These are phyloP conservation scores for Blastobotrys chiropterorum DNA, from an alignment of 805 yeast species.

Conservation along the genomic window DNA sequence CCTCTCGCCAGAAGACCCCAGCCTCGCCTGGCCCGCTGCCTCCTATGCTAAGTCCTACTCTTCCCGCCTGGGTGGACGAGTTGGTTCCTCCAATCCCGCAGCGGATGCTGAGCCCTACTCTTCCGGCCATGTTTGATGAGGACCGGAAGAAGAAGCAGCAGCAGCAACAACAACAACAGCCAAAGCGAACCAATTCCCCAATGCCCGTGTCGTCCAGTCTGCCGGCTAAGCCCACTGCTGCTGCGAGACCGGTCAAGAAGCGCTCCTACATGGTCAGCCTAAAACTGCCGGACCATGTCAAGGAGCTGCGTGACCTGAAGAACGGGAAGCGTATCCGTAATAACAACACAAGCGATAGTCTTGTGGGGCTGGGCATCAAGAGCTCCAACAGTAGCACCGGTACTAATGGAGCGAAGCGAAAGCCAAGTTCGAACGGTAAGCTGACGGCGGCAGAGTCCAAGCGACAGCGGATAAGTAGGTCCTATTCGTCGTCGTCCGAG, in stretches of 20 bases:
- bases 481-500: slow-evolving; percentile 1
- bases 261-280: not conserved
- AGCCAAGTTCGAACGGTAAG: not conserved
- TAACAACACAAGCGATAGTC: not conserved
- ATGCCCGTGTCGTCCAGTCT: not conserved
- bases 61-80: slow-evolving; percentile 30
- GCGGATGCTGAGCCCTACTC: slow-evolving; percentile 35
- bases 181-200: not conserved
- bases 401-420: not conserved
- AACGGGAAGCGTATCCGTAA: not conserved
- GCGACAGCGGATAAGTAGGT: not conserved
- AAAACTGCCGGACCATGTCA: not conserved
- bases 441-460: not conserved
- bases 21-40: slow-evolving; percentile 21
- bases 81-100: slow-evolving; percentile 14
- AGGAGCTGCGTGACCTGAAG: not conserved
- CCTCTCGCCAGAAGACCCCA: not conserved
- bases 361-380: slow-evolving; percentile 4
- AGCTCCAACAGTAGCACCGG: not conserved
- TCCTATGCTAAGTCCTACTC: slow-evolving; percentile 34
- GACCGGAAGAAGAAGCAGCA: not conserved
- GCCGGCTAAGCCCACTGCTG: slow-evolving; percentile 7
- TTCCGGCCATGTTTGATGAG: slow-evolving; percentile 31
- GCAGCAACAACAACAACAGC: too few species aligned
- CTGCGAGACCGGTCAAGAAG: slow-evolving; percentile 1